Evolutionary conservation across 257 asterid species (phyloP).

Genomic region (Petrea volubilis): DNA sequence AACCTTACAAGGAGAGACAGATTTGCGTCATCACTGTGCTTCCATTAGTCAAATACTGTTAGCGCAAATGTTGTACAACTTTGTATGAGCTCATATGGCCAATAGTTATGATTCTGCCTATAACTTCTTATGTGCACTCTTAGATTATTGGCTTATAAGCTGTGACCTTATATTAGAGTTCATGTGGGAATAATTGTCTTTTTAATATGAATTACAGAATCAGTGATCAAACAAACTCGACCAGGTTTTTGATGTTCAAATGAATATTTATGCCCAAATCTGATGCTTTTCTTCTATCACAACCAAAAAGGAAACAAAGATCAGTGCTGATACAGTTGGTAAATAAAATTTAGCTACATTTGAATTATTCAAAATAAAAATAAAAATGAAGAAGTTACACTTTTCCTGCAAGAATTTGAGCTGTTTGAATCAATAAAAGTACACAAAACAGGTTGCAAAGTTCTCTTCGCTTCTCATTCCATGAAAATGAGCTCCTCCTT

Average conservation of each 20-base stretch:
- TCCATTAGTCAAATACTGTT: background rate
- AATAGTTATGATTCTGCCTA: background rate
- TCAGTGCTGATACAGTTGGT: background rate
- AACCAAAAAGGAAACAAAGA: background rate
- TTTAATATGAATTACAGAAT: no score
- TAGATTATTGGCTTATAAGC: no score
- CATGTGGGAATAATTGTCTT: no score
- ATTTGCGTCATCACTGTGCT: background rate
- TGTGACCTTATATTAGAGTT: no score
- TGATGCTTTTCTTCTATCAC: conserved; percentile 3
- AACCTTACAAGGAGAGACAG: background rate
- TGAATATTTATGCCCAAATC: background rate
- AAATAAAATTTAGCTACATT: background rate
- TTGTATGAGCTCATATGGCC: background rate
- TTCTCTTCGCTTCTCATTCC: no score
- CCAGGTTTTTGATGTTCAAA: background rate
- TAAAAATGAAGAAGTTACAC: background rate
- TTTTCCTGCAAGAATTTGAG: background rate
- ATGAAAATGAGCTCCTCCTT: background rate
- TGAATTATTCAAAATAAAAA: no score
- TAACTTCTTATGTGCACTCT: background rate
- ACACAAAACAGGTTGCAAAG: background rate
- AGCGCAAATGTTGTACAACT: background rate
- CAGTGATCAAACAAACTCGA: background rate
- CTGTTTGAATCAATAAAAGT: background rate